These are phyloP conservation scores for Trichoderma cornu-damae DNA, from an alignment of 2,329 filamentous ascomycete species.

Conservation along the genomic window DNA sequence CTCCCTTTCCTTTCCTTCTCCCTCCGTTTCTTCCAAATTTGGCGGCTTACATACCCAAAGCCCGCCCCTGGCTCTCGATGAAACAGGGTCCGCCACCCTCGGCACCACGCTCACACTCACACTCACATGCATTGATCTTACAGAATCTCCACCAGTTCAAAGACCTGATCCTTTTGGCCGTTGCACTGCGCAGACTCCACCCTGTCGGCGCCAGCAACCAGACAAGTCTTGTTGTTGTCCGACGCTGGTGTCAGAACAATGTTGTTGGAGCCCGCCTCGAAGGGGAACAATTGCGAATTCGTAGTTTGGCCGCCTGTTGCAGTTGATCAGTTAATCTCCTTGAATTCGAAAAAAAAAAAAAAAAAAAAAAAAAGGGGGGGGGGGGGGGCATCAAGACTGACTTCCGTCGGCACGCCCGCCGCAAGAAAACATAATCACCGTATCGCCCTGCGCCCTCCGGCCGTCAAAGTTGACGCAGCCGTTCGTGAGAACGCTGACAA, in stretches of 20 bases:
- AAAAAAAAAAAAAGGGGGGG: slow-evolving; percentile 7
- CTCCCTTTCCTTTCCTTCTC: not conserved
- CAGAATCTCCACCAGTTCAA: slow-evolving; percentile 21
- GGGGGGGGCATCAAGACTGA: slow-evolving; percentile 23
- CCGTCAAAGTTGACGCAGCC: slow-evolving; percentile 50
- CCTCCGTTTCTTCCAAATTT: not conserved
- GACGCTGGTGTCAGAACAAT: slow-evolving; percentile 44
- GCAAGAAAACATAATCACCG: slow-evolving; percentile 48
- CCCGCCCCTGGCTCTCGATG: not conserved
- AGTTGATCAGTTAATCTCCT: not conserved
- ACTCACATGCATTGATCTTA: slow-evolving; percentile 1
- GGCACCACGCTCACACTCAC: not conserved
- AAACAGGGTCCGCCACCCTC: not conserved
- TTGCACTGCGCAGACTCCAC: slow-evolving; percentile 28
- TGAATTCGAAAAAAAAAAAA: too few relatives aligned
- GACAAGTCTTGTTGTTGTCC: slow-evolving; percentile 32
- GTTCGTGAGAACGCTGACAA: slow-evolving; percentile 47
- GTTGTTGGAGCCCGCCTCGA: slow-evolving; percentile 35
- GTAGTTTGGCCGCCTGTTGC: slow-evolving; percentile 41
- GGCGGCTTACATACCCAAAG: not conserved
- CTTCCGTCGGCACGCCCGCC: slow-evolving; percentile 47
- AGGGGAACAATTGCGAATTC: slow-evolving; percentile 46
- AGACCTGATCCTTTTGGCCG: slow-evolving; percentile 23
- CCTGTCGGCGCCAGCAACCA: slow-evolving; percentile 20
- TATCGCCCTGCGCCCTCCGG: slow-evolving; percentile 40